These are phyloP conservation scores for Poa annua DNA, from an alignment of 176 grass and related monocot genomes.

Conservation along the genomic window DNA sequence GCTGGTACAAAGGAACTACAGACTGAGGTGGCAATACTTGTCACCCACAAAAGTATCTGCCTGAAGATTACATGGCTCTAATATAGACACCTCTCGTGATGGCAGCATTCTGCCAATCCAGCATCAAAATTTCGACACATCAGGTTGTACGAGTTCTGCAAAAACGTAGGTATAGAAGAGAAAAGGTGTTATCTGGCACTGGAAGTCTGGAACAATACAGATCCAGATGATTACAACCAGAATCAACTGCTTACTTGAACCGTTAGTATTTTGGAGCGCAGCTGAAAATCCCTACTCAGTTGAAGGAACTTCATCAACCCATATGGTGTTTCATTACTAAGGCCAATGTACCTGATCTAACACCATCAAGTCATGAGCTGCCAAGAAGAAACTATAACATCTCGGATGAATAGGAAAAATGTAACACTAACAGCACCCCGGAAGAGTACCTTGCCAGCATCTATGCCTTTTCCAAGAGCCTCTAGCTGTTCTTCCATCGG, in stretches of 20 bases:
- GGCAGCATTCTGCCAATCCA: constrained; percentile 91
- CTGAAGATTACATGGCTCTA: background rate
- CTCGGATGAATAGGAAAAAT: background rate
- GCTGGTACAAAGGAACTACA: background rate
- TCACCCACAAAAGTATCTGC: background rate
- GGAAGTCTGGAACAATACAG: background rate
- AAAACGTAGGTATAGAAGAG: constrained; percentile 23
- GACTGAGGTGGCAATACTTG: background rate
- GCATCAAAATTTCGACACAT: constrained; percentile 85
- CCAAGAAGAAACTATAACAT: background rate
- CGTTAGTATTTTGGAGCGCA: constrained; percentile 65
- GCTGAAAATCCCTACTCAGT: constrained; percentile 44
- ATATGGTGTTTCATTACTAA: constrained; percentile 95
- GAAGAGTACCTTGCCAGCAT: constrained; percentile 69
- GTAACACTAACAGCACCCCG: background rate
- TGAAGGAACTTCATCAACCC: constrained; percentile 90
- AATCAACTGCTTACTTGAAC: constrained; percentile 54
- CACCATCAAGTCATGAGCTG: constrained; percentile 17
- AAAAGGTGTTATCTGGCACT: background rate
- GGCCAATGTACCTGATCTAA: constrained; percentile 90
- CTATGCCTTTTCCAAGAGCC: constrained; percentile 75
- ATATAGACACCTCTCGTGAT: constrained; percentile 70
- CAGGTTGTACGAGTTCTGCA: constrained; percentile 84
- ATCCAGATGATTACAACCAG: background rate
- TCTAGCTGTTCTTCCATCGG: constrained; percentile 76